Evolutionary conservation across 1,284 basidiomycete genomes (phyloP), one percentile per base, ranked within the genome.

Genomic region (Apiotrichum gracile): DNA sequence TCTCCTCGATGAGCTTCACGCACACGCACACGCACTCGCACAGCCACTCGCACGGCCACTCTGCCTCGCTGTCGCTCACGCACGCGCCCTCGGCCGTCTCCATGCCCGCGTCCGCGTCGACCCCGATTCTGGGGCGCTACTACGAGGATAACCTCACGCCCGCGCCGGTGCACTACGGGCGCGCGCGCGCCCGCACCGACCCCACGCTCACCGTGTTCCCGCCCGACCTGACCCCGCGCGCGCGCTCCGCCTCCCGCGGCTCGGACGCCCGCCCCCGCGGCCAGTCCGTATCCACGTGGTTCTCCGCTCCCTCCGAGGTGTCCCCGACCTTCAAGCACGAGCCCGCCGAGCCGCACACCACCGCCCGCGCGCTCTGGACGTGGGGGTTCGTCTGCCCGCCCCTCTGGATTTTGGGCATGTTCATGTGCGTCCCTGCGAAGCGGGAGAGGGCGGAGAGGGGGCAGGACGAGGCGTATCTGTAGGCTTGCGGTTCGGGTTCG

Each of bases 361-460:
- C 72, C 9, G 67, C 70, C 1, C 62, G 61, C 44, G 46, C 47
- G 7, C 62, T 70, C 10, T 75, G 70, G 67, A 50, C 41, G 34
- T 72, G 68, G 66, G 73, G 73, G 1, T 72, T 64, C 52, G 24
- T 69, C 13, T 69, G 60, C 47, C 69, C 69, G 3, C 38, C 67
- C 1, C 57, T 75, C 7, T 75, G 73, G 73, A 44, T 66, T 9
- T 46, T 72, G 9, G 73, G 71, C 3, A 61, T 64, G 51, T 61
- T 61, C 40, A 68, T 75, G 65, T 69, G 58, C 61, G 39, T 45
- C 4, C 13, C 19, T 13, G 16, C 50, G 29, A 10, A 31, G 16
- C 13, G 38, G 26, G 16, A 27, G 13, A 25, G 17, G 7, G 34
- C 33, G 27, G 17, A 21, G 8, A 19, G 21, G 8, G 19, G 37